Evolutionary conservation across 2,329 filamentous ascomycete species (phyloP).

Genomic region (Talaromyces sp.): DNA sequence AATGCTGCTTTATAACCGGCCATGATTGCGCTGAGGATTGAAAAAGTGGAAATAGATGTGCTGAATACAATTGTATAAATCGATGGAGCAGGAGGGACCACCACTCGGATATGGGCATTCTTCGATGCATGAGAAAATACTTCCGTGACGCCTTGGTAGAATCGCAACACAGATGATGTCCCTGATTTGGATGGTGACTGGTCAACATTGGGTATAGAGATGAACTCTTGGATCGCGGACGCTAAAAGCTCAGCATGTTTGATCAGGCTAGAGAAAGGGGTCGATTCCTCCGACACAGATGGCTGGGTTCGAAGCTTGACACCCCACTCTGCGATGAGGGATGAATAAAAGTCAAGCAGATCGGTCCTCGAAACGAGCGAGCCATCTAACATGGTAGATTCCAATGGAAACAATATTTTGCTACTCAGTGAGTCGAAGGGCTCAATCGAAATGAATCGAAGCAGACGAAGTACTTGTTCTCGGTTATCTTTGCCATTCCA

Average conservation of each 20-base stretch:
- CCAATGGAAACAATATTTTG: constrained; percentile 43
- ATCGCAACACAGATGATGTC: constrained; percentile 62
- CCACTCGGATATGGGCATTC: constrained; percentile 63
- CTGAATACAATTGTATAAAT: constrained; percentile 73
- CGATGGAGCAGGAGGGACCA: constrained; percentile 67
- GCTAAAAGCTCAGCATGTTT: constrained; percentile 58
- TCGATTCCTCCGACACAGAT: constrained; percentile 30
- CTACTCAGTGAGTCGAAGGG: constrained; percentile 37
- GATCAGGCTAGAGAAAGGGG: constrained; percentile 47
- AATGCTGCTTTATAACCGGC: constrained; percentile 74
- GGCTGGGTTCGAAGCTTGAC: constrained; percentile 34
- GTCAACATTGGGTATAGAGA: constrained; percentile 31
- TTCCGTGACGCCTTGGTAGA: constrained; percentile 67
- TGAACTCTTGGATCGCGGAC: constrained; percentile 62
- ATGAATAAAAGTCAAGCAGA: constrained; percentile 69
- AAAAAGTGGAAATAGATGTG: constrained; percentile 63
- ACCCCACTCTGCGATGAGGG: constrained; percentile 62
- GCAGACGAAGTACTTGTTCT: constrained; percentile 41
- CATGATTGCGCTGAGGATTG: constrained; percentile 70
- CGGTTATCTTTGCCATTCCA: constrained; percentile 66
- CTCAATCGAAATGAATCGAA: constrained; percentile 37
- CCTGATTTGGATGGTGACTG: constrained; percentile 29
- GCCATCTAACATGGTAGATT: constrained; percentile 43
- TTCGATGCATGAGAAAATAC: constrained; percentile 58
- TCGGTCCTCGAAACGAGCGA: constrained; percentile 56